These are phyloP conservation scores for Yamadazyma insecticola DNA, from an alignment of 805 yeast species.

Conservation along the genomic window DNA sequence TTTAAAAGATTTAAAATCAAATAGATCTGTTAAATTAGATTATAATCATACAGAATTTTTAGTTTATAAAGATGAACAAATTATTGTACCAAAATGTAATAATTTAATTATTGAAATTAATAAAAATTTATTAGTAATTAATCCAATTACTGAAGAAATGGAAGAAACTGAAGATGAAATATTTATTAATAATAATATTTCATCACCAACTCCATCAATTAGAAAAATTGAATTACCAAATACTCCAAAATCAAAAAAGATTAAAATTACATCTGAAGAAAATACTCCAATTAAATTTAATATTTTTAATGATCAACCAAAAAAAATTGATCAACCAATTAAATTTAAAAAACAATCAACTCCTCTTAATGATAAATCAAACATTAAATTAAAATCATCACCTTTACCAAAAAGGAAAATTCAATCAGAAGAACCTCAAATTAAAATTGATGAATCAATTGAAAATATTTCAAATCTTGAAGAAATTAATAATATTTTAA, in stretches of 20 bases:
- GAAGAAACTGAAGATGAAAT: constrained; percentile 46
- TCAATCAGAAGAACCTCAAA: constrained; percentile 7
- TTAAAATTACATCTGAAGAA: constrained; percentile 15
- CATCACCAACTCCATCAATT: constrained; percentile 1
- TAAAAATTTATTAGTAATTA: constrained; percentile 54
- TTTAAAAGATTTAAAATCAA: constrained; percentile 5
- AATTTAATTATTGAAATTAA: constrained; percentile 68
- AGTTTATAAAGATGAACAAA: constrained; percentile 58
- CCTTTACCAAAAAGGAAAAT: constrained; percentile 9
- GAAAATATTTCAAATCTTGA: constrained; percentile 26
- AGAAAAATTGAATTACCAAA: constrained; percentile 1
- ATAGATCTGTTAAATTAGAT: constrained; percentile 35
- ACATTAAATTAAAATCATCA: constrained; percentile 14
- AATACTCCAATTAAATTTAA: constrained; percentile 14
- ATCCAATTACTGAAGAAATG: constrained; percentile 41
- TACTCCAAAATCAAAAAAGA: constrained; percentile 12
- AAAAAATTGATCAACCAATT: constrained; percentile 1
- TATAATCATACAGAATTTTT: constrained; percentile 47
- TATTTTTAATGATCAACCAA: constrained; percentile 11
- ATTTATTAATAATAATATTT: not conserved
- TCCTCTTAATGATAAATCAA: constrained; percentile 19
- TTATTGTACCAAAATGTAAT: constrained; percentile 57
- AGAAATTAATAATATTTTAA: constrained; percentile 59
- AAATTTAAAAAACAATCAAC: constrained; percentile 1
- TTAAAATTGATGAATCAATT: constrained; percentile 5